Evolutionary conservation across 805 yeast species (phyloP), one percentile per base, ranked within the genome.

Genomic region (Candida takata): DNA sequence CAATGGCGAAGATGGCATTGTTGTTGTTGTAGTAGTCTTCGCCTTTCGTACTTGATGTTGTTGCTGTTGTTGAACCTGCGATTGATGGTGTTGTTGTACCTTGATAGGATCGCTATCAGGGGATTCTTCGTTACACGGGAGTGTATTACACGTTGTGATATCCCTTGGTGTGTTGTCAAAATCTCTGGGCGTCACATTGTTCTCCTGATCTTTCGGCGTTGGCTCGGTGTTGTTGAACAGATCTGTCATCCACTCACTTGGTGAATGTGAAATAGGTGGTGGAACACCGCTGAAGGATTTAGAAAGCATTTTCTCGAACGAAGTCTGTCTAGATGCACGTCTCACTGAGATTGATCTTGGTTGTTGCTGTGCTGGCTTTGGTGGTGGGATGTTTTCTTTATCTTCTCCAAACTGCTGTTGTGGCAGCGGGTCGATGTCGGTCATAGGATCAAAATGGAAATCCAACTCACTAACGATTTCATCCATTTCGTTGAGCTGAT

Each of bases 311-410:
- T 52, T 62, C 37, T 69, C 69, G 34, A 69, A 58, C 10, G 57
- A 54, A 15, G 60, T 60, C 44, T 67, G 65, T 32, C 49, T 36
- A 21, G 51, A 38, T 24, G 47, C 45, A 33, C 41, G 34, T 41
- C 47, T 37, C 37, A 41, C 37, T 24, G 52, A 21, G 16, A 45
- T 28, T 6, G 38, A 37, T 27, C 15, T 19, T 17, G 17, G 28
- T n/a, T 25, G 23, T 24, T 27, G 33, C 37, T 27, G 44, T 13
- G 35, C 18, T n/a, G 35, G 15, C n/a, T 35, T 14, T 26, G 34
- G 17, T 14, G 73, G 70, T 37, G 64, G 70, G 25, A 51, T 49
- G 29, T 62, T 64, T 61, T 70, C 53, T 61, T 65, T 32, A 60
- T 50, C 46, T 8, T 37, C 48, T n/a, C 38, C 24, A 14, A 27